Base-by-base conservation (phyloP, 768 basidiomycete genomes). In the Austroboletus eburneus region DNA sequence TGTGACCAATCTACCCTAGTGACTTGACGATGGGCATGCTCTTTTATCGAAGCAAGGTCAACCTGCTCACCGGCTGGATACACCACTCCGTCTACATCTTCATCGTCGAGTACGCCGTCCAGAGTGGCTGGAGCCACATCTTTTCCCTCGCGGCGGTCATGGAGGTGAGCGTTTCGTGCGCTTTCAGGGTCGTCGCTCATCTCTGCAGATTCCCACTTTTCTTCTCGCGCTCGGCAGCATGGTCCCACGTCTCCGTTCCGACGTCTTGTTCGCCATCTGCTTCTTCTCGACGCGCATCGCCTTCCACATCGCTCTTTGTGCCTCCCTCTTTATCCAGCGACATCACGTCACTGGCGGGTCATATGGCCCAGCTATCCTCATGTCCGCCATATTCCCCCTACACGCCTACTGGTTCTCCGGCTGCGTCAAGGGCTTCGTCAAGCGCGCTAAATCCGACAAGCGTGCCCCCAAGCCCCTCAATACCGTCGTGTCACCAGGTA, bases 331-430 rank as follows among this genome's bases (percentile, higher is more conserved):
- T 39, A 27, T 60, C 3, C 64, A 68, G 42, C 61, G 74, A 20
- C 35, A 55, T 0, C 51, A 60, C 4, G 51, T 57, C 27, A 58
- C 69, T 4, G 55, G 48, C 1, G 69, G 72, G 12, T 72, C 72
- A 1, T 63, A 57, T 33, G 50, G 70, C 3, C 79, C 79, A 1
- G 61, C 66, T 0, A 50, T 63, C 23, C 49, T 78, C 43, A 64
- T 78, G 44, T 50, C 58, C 7, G 48, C 60, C 39, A 71, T 78
- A 22, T 67, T 78, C 29, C 72, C 76, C 9, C 58, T 82, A 39
- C 80, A 82, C 50, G 71, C 69, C 2, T 55, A 68, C 30, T 82
- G 80, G 80, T 81, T 82, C 62, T 42, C 52, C 2, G 74, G 74
- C 10, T 79, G 75, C 45, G 22, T 81, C 37, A 68, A 66, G 48